Evolutionary conservation across 257 asterid species (phyloP), one percentile per base, ranked within the genome.

Genomic region (Solanum bulbocastanum): DNA sequence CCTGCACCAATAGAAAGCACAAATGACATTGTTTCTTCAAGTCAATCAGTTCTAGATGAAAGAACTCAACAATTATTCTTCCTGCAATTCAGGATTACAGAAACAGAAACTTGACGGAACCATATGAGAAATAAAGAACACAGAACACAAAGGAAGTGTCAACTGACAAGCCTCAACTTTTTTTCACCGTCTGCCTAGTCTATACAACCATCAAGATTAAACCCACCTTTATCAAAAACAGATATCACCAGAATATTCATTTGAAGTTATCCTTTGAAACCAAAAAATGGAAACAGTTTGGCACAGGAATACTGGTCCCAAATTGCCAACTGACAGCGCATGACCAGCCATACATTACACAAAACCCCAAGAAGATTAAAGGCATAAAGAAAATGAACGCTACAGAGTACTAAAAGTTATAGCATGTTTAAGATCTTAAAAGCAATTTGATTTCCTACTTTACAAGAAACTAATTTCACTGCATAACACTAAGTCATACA

Each of bases 1-100:
- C 91, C 99, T 96, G 91, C 84, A 87, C 25, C 81, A 79, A 91
- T 15, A 66, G 87, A 85, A 90, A 88, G 88, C 84, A 78, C 78
- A 73, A 84, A 91, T 42, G 16, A 72, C 84, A 89, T 84, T 68
- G 25, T 88, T 86, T 71, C 82, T 78, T 42, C 36, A 35, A 56
- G 16, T n/a, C 76, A 39, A 35, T 23, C 25, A 32, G 87, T 85
- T 85, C 62, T 5, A 62, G 58, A 66, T 62, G 76, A 60, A 62
- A 16, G 39, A 85, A 44, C 40, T 27, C 39, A 81, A 81, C 18
- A 8, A 82, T 32, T 82, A 30, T 52, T 78, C 85, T 82, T 82
- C 44, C 68, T 30, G 85, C 44, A 82, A 39, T 82, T 82, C 68
- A 27, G 18, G 30, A 46, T 81, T 46, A 81, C n/a, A n/a, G 69